These are phyloP conservation scores for Ophiocordyceps camponoti-floridani DNA, from an alignment of 2,329 filamentous ascomycete species.

Conservation along the genomic window DNA sequence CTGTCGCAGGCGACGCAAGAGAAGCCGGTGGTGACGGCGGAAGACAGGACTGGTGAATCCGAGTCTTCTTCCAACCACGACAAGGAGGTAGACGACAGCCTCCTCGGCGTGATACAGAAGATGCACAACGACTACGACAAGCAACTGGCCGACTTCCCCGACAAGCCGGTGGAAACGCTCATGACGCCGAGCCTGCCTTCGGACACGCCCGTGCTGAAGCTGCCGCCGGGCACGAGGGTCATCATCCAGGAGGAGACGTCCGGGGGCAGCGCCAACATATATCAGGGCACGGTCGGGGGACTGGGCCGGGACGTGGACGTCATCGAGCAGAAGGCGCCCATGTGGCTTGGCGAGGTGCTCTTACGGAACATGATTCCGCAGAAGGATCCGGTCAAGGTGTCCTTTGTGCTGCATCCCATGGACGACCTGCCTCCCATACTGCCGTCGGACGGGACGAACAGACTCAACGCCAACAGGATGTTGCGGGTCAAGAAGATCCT, in stretches of 20 bases:
- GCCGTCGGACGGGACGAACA: slow-evolving; percentile 63
- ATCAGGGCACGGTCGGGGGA: slow-evolving; percentile 69
- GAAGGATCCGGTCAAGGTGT: slow-evolving; percentile 95
- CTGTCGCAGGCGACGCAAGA: slow-evolving; percentile 39
- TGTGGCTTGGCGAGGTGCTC: slow-evolving; percentile 83
- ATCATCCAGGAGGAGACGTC: slow-evolving; percentile 52
- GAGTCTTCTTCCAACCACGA: slow-evolving; percentile 47
- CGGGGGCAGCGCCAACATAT: slow-evolving; percentile 65
- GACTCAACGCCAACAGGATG: slow-evolving; percentile 94
- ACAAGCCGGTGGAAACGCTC: slow-evolving; percentile 37
- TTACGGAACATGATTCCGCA: slow-evolving; percentile 63
- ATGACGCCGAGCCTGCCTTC: slow-evolving; percentile 52
- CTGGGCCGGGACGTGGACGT: slow-evolving; percentile 62
- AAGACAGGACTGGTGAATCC: slow-evolving; percentile 59
- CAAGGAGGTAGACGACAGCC: slow-evolving; percentile 58
- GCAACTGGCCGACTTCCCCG: slow-evolving; percentile 36
- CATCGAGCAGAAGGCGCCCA: slow-evolving; percentile 72
- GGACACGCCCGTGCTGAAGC: slow-evolving; percentile 61
- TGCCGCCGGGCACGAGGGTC: slow-evolving; percentile 47
- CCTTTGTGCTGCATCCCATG: slow-evolving; percentile 73
- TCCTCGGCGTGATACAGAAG: slow-evolving; percentile 54
- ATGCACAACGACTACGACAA: slow-evolving; percentile 59
- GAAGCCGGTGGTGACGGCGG: slow-evolving; percentile 48
- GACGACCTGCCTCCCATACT: slow-evolving; percentile 59
- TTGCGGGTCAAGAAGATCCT: slow-evolving; percentile 88